A percentile compares a stretch with the other conserved stretches of the same genome.
Evolutionary conservation across 139 green algal species (phyloP).

Genomic region (Coccomyxa sp.): DNA sequence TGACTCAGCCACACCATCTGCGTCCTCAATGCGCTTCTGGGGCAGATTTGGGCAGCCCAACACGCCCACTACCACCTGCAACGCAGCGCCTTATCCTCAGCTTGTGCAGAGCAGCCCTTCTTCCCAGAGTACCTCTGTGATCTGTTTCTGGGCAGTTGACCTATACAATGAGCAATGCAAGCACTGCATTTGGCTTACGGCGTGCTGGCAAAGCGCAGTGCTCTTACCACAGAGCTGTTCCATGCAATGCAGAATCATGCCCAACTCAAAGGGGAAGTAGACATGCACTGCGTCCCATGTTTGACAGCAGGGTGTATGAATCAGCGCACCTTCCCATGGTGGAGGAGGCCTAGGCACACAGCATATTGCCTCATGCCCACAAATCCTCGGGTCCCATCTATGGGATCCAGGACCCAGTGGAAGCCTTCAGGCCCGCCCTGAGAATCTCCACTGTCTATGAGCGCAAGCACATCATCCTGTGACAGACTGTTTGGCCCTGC

Average conservation of each 20-base stretch:
- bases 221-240: too few species aligned
- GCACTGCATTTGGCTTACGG: too few species aligned
- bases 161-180: too few species aligned
- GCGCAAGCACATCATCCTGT: slow-evolving; percentile 39
- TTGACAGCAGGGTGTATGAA: not conserved
- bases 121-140: too few species aligned
- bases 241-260: not conserved
- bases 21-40: slow-evolving; percentile 39
- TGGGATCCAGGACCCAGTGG: slow-evolving; percentile 95
- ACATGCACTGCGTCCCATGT: not conserved
- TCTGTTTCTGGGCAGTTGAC: too few species aligned
- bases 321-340: slow-evolving; percentile 51
- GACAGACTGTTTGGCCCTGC: not conserved
- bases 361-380: slow-evolving; percentile 92
- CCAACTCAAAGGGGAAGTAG: not conserved
- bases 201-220: too few species aligned
- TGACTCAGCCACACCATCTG: slow-evolving; percentile 44
- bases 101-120: too few species aligned
- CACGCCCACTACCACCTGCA: slow-evolving; percentile 76
- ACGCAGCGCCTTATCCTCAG: too few species aligned
- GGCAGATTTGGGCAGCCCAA: slow-evolving; percentile 97
- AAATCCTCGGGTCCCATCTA: slow-evolving; percentile 93
- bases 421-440: slow-evolving; percentile 59
- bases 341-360: slow-evolving; percentile 87
- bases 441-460: slow-evolving; percentile 72